These are phyloP conservation scores for Begonia peltatifolia DNA, from an alignment of 306 rosid genomes.

Conservation along the genomic window DNA sequence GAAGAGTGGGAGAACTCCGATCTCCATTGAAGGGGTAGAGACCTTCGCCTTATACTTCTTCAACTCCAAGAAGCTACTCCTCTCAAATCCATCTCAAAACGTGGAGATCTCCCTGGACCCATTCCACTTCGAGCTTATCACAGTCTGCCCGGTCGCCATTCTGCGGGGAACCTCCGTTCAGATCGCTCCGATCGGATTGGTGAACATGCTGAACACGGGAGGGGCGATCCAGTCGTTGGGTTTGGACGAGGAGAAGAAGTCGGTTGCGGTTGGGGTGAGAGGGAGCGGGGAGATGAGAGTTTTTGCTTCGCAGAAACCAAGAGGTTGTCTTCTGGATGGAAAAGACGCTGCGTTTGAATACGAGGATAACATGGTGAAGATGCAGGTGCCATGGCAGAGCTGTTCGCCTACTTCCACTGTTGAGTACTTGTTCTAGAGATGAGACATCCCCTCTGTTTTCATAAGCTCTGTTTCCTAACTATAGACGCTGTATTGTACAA, in stretches of 20 bases:
- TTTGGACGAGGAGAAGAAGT: conserved; percentile 20
- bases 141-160: conserved; percentile 44
- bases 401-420: conserved; percentile 40
- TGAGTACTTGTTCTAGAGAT: conserved; percentile 25
- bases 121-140: conserved; percentile 75
- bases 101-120: conserved; percentile 65
- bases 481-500: too few species aligned
- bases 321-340: conserved; percentile 38
- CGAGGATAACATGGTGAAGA: conserved; percentile 35
- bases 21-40: conserved; percentile 31
- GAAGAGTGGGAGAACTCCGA: conserved; percentile 51
- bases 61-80: conserved; percentile 48
- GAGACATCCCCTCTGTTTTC: too few species aligned
- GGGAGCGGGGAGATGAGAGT: conserved; percentile 75
- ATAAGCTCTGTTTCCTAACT: too few species aligned
- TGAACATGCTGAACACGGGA: conserved; percentile 77
- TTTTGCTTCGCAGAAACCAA: conserved; percentile 56
- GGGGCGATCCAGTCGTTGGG: conserved; percentile 60
- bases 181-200: conserved; percentile 76
- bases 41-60: conserved; percentile 48
- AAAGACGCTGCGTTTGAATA: conserved; percentile 37
- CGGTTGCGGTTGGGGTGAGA: conserved; percentile 38
- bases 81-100: conserved; percentile 29
- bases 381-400: conserved; percentile 66
- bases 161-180: conserved; percentile 25